Conservation (phyloP, 1,284 basidiomycete genomes). For the Ustilago hordei region DNA sequence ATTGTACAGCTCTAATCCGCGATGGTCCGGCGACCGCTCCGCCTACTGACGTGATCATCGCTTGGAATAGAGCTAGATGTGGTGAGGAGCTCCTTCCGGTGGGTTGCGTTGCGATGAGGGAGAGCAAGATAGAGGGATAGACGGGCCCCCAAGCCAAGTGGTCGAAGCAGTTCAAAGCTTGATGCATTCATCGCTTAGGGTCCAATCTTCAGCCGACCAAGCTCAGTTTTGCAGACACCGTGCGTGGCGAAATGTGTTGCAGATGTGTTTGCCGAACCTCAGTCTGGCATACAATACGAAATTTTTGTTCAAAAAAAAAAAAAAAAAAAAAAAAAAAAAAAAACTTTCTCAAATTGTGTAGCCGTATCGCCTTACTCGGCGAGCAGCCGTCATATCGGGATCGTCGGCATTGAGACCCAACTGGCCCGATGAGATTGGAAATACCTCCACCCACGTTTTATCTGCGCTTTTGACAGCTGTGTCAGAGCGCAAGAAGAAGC, state of each 20-base stretch:
- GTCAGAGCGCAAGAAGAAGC: constrained; percentile 4
- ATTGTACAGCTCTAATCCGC: constrained; percentile 23
- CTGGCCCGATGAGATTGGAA: constrained; percentile 3
- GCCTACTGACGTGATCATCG: constrained; percentile 36
- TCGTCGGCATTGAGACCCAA: neutral
- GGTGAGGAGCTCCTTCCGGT: neutral
- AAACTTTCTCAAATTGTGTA: constrained; percentile 30
- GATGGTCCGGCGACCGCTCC: constrained; percentile 46
- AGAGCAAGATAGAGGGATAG: neutral
- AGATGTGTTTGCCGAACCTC: constrained; percentile 5
- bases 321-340: constrained; percentile 4
- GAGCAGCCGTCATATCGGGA: neutral
- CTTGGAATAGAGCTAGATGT: neutral
- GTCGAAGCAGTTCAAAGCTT: neutral
- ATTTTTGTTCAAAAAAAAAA: constrained; percentile 11
- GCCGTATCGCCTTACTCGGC: constrained; percentile 1
- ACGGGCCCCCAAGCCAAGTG: neutral
- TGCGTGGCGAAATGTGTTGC: constrained; percentile 5
- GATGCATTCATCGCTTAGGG: neutral
- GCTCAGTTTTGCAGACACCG: neutral
- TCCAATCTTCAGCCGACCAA: constrained; percentile 1
- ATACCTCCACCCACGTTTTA: constrained; percentile 39
- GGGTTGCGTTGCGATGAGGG: neutral
- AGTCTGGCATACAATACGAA: neutral
- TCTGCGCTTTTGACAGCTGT: constrained; percentile 8